Base-by-base conservation (phyloP, 768 basidiomycete genomes). In the Chalciporus sphaerocephalus region DNA sequence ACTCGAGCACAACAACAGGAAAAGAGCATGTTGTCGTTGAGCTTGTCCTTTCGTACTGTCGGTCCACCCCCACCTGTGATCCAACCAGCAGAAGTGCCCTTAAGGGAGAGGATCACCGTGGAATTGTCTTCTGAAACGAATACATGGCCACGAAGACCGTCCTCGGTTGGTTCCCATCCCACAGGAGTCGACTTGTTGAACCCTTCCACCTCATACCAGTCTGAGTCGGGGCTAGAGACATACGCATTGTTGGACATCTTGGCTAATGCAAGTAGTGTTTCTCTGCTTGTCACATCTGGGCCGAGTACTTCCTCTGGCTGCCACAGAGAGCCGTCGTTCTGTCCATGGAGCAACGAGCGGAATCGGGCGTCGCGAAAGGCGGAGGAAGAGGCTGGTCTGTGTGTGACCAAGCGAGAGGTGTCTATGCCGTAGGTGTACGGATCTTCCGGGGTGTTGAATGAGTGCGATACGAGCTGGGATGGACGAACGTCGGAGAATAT, bases 1-100 rank as follows among this genome's bases (percentile, higher is more conserved):
- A 97, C 89, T 6, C 87, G 77, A 2, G 92, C 94, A 58, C 95
- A 98, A 65, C 95, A 98, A 66, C 95, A 98, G 4, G 91, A 87
- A 70, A 95, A 95, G 25, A 98, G 69, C n/a, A 94, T 69, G 59
- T 95, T 98, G 57, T 97, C 94, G 67, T 98, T 98, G 47, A 85
- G 66, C 68, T 93, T 95, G 71, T 98, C 95, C 65, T 87, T 96
- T 58, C 74, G 76, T 32, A 80, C 75, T 8, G 94, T 96, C 11
- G 88, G 84, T 5, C 92, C 92, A 2, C 87, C 85, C 15, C 80
- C 81, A 7, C 89, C 74, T 57, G 83, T 75, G 8, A 85, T 72
- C 67, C 69, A 69, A 9, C 74, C 74, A 2, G 87, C 82, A 2
- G 89, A 90, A 0, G 95, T 98, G n/a, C 95, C 95, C 60, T 98